A percentile compares a stretch with the other conserved stretches of the same genome.
Conservation (phyloP, 2,329 filamentous ascomycete genomes). For the Aspergillus sp. region DNA sequence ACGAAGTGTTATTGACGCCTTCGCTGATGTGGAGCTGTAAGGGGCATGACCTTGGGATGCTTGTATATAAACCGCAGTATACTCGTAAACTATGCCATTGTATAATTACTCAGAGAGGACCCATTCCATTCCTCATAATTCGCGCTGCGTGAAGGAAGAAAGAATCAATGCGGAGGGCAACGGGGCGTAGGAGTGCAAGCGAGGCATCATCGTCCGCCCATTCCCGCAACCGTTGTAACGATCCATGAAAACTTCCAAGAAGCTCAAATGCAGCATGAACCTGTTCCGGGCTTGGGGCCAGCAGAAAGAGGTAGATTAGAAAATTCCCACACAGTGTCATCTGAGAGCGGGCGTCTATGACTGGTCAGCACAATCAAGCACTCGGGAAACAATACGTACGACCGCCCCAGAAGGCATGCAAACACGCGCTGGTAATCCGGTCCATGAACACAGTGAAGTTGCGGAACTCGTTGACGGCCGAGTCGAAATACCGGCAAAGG, state of each 20-base stretch:
- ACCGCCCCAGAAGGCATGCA: conserved; percentile 48
- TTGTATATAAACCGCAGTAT: not conserved
- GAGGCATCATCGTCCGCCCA: conserved; percentile 20
- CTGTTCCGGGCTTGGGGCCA: conserved; percentile 36
- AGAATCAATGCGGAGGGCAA: conserved; percentile 24
- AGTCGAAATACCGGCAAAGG: conserved; percentile 21
- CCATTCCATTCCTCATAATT: conserved; percentile 7
- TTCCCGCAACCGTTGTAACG: conserved; percentile 19
- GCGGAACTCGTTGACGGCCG: conserved; percentile 17
- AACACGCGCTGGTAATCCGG: conserved; percentile 26
- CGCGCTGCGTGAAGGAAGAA: conserved; percentile 22
- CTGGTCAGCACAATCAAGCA: not conserved
- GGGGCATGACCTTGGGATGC: too few species aligned
- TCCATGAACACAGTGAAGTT: conserved; percentile 40
- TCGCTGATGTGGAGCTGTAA: not conserved
- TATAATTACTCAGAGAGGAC: not conserved
- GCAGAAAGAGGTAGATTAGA: conserved; percentile 50
- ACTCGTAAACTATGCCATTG: not conserved
- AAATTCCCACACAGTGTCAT: conserved; percentile 51
- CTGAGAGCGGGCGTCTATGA: conserved; percentile 41
- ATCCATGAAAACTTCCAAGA: conserved; percentile 23
- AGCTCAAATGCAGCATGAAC: conserved; percentile 21
- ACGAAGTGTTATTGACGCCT: conserved; percentile 25
- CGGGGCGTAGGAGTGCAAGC: conserved; percentile 21
- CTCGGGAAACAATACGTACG: conserved; percentile 33